Evolutionary conservation across 306 rosid species (phyloP).

Genomic region (Elaeagnus macrophylla): DNA sequence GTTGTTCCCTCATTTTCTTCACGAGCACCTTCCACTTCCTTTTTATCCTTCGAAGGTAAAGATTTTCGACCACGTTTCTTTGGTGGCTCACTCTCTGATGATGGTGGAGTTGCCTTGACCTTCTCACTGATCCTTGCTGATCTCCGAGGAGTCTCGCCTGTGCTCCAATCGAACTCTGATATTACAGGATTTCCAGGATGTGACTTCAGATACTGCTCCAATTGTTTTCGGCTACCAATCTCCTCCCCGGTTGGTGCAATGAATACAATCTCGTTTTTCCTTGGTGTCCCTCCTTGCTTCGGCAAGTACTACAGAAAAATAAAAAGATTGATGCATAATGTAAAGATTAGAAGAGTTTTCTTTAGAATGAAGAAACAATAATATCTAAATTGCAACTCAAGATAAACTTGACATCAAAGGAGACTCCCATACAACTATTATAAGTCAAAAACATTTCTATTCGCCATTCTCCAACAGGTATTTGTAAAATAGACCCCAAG

Average conservation of each 20-base stretch:
- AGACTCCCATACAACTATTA: too few species aligned
- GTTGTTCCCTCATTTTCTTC: too few species aligned
- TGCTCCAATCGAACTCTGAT: constrained; percentile 22
- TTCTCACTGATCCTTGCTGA: constrained; percentile 17
- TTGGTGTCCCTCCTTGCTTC: constrained; percentile 12
- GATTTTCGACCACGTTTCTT: background rate
- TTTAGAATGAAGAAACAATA: too few species aligned
- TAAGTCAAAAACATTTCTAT: too few species aligned
- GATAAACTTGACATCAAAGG: too few species aligned
- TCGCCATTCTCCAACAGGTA: too few species aligned
- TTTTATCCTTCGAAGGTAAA: too few species aligned
- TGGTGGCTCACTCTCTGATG: constrained; percentile 15
- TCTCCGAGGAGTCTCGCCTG: constrained; percentile 25
- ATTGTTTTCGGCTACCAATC: constrained; percentile 16
- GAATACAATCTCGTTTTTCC: constrained; percentile 11
- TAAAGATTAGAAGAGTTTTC: too few species aligned
- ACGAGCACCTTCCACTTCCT: too few species aligned
- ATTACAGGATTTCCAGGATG: constrained; percentile 20
- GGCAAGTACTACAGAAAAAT: constrained; percentile 3
- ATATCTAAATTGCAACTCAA: too few species aligned
- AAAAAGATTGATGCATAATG: background rate
- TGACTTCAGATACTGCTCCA: constrained; percentile 20
- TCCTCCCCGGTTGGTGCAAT: constrained; percentile 19
- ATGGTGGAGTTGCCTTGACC: constrained; percentile 10
- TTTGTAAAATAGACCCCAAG: too few species aligned